Conservation (phyloP, 2,329 filamentous ascomycete genomes). For the Fusarium tricinctum region DNA sequence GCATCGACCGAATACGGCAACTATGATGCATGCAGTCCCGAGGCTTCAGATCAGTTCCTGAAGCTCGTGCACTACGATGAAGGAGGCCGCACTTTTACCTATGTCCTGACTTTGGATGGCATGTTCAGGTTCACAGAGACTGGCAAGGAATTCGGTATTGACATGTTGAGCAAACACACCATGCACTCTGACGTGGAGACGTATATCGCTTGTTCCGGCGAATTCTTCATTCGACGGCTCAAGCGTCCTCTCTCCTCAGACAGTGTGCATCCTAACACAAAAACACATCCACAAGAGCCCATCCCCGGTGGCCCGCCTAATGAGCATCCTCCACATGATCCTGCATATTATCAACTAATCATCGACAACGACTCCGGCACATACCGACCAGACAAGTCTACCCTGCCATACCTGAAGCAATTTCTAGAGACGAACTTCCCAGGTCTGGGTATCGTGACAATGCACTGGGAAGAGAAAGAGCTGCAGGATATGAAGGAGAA, state of each 20-base stretch:
- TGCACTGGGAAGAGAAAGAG: conserved; percentile 84
- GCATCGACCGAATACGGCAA: conserved; percentile 78
- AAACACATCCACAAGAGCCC: conserved; percentile 67
- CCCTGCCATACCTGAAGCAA: conserved; percentile 77
- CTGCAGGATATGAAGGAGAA: conserved; percentile 81
- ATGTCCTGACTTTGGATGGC: conserved; percentile 89
- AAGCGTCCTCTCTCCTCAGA: conserved; percentile 62
- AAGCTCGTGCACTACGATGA: conserved; percentile 89
- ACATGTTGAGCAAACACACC: conserved; percentile 92
- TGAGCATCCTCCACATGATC: conserved; percentile 60
- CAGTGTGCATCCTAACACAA: conserved; percentile 59
- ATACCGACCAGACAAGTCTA: conserved; percentile 85
- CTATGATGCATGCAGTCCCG: conserved; percentile 75
- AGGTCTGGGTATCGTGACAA: conserved; percentile 78
- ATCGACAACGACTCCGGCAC: conserved; percentile 98
- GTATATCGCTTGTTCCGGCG: conserved; percentile 92
- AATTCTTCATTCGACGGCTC: conserved; percentile 88
- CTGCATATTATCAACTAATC: conserved; percentile 81
- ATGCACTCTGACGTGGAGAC: conserved; percentile 95
- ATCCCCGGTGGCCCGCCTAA: conserved; percentile 63
- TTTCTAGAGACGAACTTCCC: conserved; percentile 83
- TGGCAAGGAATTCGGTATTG: conserved; percentile 94
- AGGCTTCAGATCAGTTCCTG: conserved; percentile 84
- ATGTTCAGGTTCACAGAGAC: conserved; percentile 94
- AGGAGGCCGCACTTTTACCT: conserved; percentile 90